Evolutionary conservation across 306 rosid genomes (phyloP).

Genomic region (Crotalaria pallida): DNA sequence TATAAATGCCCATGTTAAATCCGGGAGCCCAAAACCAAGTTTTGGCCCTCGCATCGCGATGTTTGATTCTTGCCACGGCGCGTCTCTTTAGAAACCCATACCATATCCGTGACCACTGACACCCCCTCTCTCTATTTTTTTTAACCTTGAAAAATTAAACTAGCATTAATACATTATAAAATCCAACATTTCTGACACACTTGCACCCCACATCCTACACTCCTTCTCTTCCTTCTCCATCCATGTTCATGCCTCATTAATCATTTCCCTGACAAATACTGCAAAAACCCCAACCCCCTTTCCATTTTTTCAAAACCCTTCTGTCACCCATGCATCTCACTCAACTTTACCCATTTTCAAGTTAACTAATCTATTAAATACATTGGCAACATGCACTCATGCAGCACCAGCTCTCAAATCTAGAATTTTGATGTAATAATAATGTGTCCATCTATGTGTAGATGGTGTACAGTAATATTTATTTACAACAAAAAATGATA

Average conservation of each 20-base stretch:
- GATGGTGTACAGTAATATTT: background rate
- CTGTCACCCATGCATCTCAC: background rate
- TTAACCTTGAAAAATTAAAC: background rate
- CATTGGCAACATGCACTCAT: too few species aligned
- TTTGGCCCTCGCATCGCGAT: too few species aligned
- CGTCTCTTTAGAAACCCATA: too few species aligned
- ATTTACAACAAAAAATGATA: constrained; percentile 21
- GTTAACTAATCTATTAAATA: background rate
- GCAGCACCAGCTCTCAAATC: background rate
- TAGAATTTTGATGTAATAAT: background rate
- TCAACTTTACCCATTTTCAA: background rate
- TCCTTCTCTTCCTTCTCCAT: background rate
- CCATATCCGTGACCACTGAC: too few species aligned
- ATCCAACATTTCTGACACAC: constrained; percentile 29
- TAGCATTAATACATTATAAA: background rate
- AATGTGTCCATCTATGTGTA: background rate
- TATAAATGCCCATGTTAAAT: too few species aligned
- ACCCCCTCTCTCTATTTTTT: too few species aligned
- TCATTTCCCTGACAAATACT: constrained; percentile 17
- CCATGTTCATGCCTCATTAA: constrained; percentile 21
- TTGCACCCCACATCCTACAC: background rate
- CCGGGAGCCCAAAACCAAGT: too few species aligned
- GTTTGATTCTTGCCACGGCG: too few species aligned
- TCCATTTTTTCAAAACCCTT: background rate
- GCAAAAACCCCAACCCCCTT: background rate